phyloP scores from a whole-genome alignment of 306 rosid species.

The Spatholobus suberectus region DNA sequence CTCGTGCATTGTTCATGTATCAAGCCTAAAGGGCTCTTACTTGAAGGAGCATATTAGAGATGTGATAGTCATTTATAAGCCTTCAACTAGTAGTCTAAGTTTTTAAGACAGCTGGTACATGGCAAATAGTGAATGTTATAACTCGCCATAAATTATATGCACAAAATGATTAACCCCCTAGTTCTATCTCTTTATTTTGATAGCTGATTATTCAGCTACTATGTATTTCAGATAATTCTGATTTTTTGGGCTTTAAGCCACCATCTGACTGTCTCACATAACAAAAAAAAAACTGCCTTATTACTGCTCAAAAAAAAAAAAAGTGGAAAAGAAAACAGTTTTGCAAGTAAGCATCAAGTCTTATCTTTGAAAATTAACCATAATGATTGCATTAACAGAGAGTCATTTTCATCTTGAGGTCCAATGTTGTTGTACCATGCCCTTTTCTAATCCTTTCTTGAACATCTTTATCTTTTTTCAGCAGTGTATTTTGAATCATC shows the following conservation, averaged over 20 bases:
- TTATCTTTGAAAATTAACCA: not conserved
- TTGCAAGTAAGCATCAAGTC: not conserved
- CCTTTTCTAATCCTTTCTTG: not conserved
- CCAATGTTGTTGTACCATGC: not conserved
- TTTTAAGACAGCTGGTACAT: not conserved
- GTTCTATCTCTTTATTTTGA: too few relatives aligned
- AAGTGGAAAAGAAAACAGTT: not conserved
- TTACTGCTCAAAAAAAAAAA: not conserved
- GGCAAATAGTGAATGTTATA: conserved; percentile 2
- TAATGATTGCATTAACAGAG: conserved; percentile 1
- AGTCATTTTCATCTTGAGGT: not conserved
- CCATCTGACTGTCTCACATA: not conserved
- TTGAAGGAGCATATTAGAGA: not conserved
- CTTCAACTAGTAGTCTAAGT: not conserved
- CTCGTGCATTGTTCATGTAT: not conserved
- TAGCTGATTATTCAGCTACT: not conserved
- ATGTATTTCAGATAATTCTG: not conserved
- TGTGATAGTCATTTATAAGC: not conserved
- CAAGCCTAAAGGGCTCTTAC: not conserved
- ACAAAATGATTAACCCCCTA: not conserved
- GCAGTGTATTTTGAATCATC: not conserved
- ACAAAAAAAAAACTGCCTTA: not conserved
- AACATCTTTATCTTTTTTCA: not conserved
- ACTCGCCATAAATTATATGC: not conserved
- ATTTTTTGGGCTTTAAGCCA: not conserved